These are phyloP conservation scores for Cyclotella distinguenda DNA, from an alignment of 108 stramenopile species.

Conservation along the genomic window DNA sequence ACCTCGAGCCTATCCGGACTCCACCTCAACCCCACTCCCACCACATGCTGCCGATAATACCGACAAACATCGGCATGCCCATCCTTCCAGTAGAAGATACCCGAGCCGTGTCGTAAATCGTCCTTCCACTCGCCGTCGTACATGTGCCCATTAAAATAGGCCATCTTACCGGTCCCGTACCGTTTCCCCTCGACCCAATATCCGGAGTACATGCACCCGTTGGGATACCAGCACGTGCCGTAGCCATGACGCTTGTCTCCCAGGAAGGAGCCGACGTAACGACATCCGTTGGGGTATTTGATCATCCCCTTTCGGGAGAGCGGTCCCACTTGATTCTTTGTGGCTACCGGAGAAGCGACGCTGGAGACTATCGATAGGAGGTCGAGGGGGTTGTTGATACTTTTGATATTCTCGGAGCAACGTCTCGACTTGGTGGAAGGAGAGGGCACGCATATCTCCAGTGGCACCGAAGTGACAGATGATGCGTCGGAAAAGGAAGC, in stretches of 20 bases:
- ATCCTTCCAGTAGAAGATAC: conserved; percentile 16
- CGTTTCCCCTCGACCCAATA: conserved; percentile 16
- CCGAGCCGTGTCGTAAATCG: conserved; percentile 26
- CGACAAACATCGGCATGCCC: conserved; percentile 17
- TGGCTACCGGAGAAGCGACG: not conserved
- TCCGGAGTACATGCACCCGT: conserved; percentile 27
- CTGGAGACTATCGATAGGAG: not conserved
- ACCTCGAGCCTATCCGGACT: conserved; percentile 15
- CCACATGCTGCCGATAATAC: conserved; percentile 5
- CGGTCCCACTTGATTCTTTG: not conserved
- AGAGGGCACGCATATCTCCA: not conserved
- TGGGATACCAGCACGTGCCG: conserved; percentile 32
- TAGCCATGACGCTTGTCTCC: conserved; percentile 31
- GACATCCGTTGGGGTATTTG: conserved; percentile 34
- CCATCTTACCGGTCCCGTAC: conserved; percentile 22
- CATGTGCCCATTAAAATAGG: conserved; percentile 16
- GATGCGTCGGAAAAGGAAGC: too few species aligned
- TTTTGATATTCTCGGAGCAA: not conserved
- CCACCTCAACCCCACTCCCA: conserved; percentile 16
- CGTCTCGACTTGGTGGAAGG: not conserved
- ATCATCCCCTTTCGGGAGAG: conserved; percentile 9
- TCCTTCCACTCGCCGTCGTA: conserved; percentile 45
- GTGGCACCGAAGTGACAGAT: not conserved
- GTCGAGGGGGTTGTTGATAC: not conserved
- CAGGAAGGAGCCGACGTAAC: conserved; percentile 25